Base-by-base conservation (phyloP, 768 basidiomycete genomes). In the Phaeotremella skinneri region DNA sequence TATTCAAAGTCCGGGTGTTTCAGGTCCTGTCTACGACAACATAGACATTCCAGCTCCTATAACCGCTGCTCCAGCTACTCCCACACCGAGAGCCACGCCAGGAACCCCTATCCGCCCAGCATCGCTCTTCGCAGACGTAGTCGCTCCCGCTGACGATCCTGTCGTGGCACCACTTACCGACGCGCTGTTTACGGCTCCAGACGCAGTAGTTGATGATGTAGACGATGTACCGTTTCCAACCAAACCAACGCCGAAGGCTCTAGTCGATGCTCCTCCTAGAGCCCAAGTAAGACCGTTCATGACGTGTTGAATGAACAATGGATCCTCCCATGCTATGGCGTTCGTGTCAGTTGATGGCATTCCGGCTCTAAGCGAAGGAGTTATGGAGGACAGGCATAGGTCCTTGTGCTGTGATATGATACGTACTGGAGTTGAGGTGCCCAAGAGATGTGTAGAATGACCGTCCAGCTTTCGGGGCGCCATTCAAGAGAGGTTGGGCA, bases 371-470 rank as follows among this genome's bases (percentile, higher is more conserved):
- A 90, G 7, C 23, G 7, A 11, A 14, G 43, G 43, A 20, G 43
- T 7, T 9, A 45, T 6, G 21, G 13, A 13, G 43, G n/a, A n/a
- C n/a, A n/a, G n/a, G n/a, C n/a, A n/a, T n/a, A n/a, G n/a, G n/a
- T n/a, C n/a, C n/a, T n/a, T n/a, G n/a, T n/a, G n/a, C n/a, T n/a
- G n/a, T n/a, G n/a, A n/a, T n/a, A n/a, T n/a, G 13, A 39, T 11
- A 63, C 70, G 56, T 16, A 30, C 87, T 89, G 68, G 87, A 85
- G 66, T 85, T 85, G 52, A 85, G 77, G 72, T 93, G 90, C 0
- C 90, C 90, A 0, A 91, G 81, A 61, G 85, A 82, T 0, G 90
- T 91, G 73, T 89, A 91, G 79, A 88, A 91, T 67, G 88, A 89
- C 34, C 90, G 82, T 21, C 89, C 90, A 2, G 85, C 81, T 42